Conservation (phyloP, 2,329 filamentous ascomycete genomes). For the Ceratocystiopsis brevicomis region DNA sequence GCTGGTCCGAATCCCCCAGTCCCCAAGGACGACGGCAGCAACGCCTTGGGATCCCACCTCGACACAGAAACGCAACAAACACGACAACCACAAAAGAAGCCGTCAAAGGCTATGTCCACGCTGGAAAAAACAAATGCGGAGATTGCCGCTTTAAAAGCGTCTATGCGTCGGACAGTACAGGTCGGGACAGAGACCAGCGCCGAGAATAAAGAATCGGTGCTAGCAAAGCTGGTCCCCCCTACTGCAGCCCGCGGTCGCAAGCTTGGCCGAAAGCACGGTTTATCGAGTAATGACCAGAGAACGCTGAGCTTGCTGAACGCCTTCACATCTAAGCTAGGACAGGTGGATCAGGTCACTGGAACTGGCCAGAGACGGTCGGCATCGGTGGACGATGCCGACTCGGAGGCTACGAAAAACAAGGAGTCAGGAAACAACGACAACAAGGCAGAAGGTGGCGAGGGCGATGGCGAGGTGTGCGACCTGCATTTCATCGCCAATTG, state of each 20-base stretch:
- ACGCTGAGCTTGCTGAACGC: slow-evolving; percentile 54
- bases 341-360: slow-evolving; percentile 14
- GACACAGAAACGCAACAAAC: neutral
- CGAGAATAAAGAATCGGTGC: slow-evolving; percentile 25
- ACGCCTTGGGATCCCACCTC: too few species aligned
- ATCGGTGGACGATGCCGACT: neutral
- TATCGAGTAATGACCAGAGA: slow-evolving; percentile 39
- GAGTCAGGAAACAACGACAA: too few species aligned
- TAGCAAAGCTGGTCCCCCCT: slow-evolving; percentile 57
- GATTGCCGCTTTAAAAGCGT: slow-evolving; percentile 62
- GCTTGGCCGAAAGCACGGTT: slow-evolving; percentile 32
- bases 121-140: slow-evolving; percentile 60
- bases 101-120: slow-evolving; percentile 17
- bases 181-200: slow-evolving; percentile 20
- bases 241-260: slow-evolving; percentile 53
- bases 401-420: too few species aligned
- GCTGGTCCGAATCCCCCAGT: too few species aligned
- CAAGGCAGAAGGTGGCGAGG: slow-evolving; percentile 16
- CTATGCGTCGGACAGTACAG: slow-evolving; percentile 50
- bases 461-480: slow-evolving; percentile 57
- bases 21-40: too few species aligned
- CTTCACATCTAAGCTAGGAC: slow-evolving; percentile 62
- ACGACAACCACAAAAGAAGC: slow-evolving; percentile 15
- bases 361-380: neutral
- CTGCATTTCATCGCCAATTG: slow-evolving; percentile 92